phyloP scores from a whole-genome alignment of 225 moss, liverwort and hornwort species.

The Lunularia cruciata region DNA sequence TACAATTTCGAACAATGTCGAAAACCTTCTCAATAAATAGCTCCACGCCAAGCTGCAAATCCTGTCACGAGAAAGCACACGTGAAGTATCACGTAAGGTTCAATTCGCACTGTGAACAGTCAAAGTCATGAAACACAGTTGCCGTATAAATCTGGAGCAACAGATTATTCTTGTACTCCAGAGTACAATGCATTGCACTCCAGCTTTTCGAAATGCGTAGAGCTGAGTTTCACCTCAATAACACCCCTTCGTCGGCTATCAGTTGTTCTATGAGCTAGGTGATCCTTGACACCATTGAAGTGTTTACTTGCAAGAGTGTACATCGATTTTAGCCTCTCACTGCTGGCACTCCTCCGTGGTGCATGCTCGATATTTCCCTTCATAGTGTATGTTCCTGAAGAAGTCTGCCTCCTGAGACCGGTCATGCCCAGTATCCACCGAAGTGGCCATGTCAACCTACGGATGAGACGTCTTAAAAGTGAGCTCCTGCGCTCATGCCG shows the following conservation, averaged over 20 bases:
- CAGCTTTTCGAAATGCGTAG: too few species aligned
- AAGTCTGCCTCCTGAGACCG: slow-evolving; percentile 26
- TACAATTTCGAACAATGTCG: slow-evolving; percentile 58
- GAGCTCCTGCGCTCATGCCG: slow-evolving; percentile 46
- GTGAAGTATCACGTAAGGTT: too few species aligned
- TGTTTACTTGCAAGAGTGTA: slow-evolving; percentile 53
- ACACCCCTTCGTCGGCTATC: slow-evolving; percentile 77
- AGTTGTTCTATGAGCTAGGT: slow-evolving; percentile 58
- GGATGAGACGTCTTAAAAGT: slow-evolving; percentile 45
- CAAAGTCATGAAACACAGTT: too few species aligned
- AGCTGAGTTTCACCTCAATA: slow-evolving; percentile 87
- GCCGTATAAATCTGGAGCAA: too few species aligned
- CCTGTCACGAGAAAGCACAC: slow-evolving; percentile 44
- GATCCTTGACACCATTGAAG: slow-evolving; percentile 65
- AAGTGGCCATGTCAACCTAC: slow-evolving; percentile 66
- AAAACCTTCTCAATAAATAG: slow-evolving; percentile 74
- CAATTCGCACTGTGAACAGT: too few species aligned
- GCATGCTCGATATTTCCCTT: slow-evolving; percentile 14
- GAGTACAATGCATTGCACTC: too few species aligned
- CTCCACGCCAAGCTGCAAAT: slow-evolving; percentile 79
- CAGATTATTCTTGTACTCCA: too few species aligned
- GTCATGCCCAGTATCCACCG: slow-evolving; percentile 29
- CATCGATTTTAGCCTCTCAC: slow-evolving; percentile 65
- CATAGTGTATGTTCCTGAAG: slow-evolving; percentile 36
- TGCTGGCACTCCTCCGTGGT: slow-evolving; percentile 44